Evolutionary conservation across 805 yeast genomes (phyloP).

Genomic region (Candida cerambycidarum): DNA sequence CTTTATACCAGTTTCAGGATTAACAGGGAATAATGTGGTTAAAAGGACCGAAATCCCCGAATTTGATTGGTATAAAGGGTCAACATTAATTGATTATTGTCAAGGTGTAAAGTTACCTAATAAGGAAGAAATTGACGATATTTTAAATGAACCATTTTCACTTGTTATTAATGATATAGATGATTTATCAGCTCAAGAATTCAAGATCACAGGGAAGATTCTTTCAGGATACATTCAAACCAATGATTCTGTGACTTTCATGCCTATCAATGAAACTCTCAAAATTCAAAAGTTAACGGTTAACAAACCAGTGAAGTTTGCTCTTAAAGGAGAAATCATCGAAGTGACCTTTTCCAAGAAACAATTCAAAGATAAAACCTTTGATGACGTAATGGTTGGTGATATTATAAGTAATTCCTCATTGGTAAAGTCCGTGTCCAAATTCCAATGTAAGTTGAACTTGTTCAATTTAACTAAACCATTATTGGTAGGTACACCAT

Average conservation of each 20-base stretch:
- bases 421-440: constrained; percentile 25
- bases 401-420: constrained; percentile 42
- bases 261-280: constrained; percentile 50
- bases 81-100: constrained; percentile 41
- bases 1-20: constrained; percentile 71
- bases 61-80: constrained; percentile 49
- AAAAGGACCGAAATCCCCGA: constrained; percentile 28
- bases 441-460: constrained; percentile 27
- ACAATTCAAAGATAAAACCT: constrained; percentile 47
- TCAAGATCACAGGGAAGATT: constrained; percentile 63
- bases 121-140: constrained; percentile 14
- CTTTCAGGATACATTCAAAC: constrained; percentile 67
- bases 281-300: constrained; percentile 42
- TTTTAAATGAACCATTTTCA: constrained; percentile 46
- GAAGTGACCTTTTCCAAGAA: constrained; percentile 48
- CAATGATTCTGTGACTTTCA: constrained; percentile 61
- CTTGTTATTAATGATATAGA: constrained; percentile 65
- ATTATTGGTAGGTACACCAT: constrained; percentile 73
- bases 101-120: constrained; percentile 30
- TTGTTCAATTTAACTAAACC: constrained; percentile 59
- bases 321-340: constrained; percentile 59
- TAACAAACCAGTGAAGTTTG: constrained; percentile 48
- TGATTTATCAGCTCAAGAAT: constrained; percentile 46
- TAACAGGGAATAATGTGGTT: constrained; percentile 64
- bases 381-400: constrained; percentile 63